Evolutionary conservation across 441 rosid species (phyloP).

Genomic region (Adansonia madagascariensis): DNA sequence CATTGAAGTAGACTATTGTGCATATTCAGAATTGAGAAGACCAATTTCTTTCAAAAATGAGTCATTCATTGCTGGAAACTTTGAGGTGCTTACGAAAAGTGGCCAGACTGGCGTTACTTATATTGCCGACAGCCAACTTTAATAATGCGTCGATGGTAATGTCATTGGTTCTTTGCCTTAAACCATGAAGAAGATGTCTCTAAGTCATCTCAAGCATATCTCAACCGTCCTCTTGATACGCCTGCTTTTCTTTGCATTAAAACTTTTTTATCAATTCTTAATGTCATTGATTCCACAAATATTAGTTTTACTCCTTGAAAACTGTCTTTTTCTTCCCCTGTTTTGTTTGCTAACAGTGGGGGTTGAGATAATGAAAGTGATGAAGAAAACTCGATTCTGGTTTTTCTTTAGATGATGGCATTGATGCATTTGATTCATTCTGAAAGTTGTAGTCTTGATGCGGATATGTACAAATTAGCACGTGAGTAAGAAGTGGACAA

Average conservation of each 20-base stretch:
- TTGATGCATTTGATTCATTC: background rate
- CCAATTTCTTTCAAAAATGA: conserved; percentile 35
- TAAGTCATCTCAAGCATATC: background rate
- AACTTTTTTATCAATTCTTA: background rate
- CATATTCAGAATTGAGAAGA: conserved; percentile 63
- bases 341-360: conserved; percentile 4
- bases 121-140: background rate
- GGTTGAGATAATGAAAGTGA: background rate
- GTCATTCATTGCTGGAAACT: conserved; percentile 45
- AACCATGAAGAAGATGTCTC: conserved; percentile 7
- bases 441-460: conserved; percentile 2
- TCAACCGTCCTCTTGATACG: background rate
- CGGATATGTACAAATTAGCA: background rate
- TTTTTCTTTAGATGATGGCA: background rate
- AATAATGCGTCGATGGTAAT: background rate
- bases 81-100: conserved; percentile 43
- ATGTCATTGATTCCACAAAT: background rate
- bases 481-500: background rate
- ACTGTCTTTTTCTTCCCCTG: conserved; percentile 12
- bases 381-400: background rate
- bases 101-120: conserved; percentile 49
- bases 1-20: conserved; percentile 68
- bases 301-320: background rate
- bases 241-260: background rate
- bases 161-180: background rate